Conservation (phyloP, 306 rosid genomes). For the Acacia confusa region DNA sequence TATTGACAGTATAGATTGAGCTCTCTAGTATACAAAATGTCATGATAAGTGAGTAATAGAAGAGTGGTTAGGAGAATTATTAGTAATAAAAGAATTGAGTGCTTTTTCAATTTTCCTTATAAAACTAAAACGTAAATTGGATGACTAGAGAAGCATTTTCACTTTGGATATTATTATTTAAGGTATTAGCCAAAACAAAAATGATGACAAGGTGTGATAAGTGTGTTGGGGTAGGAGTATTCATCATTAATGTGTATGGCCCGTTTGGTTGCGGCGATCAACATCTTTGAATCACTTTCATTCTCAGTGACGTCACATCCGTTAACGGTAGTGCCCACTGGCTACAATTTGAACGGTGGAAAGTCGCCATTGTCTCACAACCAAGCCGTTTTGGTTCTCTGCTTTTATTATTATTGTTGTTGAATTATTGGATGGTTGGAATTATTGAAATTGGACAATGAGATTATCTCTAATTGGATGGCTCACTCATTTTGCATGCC, state of each 20-base stretch:
- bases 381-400: not conserved
- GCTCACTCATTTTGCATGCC: not conserved
- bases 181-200: not conserved
- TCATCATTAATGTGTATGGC: not conserved
- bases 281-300: not conserved
- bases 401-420: not conserved
- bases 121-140: not conserved
- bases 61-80: not conserved
- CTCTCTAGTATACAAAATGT: not conserved
- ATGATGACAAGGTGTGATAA: not conserved
- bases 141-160: not conserved
- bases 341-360: not conserved
- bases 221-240: not conserved
- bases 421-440: not conserved
- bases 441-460: not conserved
- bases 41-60: not conserved
- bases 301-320: not conserved
- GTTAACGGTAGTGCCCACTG: not conserved
- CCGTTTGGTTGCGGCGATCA: not conserved
- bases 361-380: not conserved
- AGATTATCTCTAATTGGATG: not conserved
- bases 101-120: not conserved
- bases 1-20: constrained; percentile 10
- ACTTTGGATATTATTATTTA: not conserved
- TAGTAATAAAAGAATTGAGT: not conserved